Evolutionary conservation across 1,284 basidiomycete species (phyloP), one percentile per base, ranked within the genome.

Genomic region (Ceratobasidium sp.): DNA sequence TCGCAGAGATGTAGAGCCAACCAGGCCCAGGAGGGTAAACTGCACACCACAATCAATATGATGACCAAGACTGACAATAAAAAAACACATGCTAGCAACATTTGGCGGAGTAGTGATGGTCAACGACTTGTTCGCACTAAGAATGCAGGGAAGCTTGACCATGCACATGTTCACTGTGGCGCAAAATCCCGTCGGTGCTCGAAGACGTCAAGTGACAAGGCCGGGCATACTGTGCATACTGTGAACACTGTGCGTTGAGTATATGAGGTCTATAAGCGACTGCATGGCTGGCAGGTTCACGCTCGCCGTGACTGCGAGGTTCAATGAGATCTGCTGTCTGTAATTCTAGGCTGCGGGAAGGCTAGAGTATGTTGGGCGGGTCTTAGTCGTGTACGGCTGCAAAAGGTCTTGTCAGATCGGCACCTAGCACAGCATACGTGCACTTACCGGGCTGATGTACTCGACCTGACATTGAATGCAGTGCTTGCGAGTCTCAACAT

Each of bases 121-220:
- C 44, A 46, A 46, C 6, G 44, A 46, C 44, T n/a, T n/a, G 16
- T 16, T 84, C 18, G 83, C 81, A 20, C 84, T 84, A 1, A 67
- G 23, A 71, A 84, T 83, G 6, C 84, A 82, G 1, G 79, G 81
- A 64, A 96, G 86, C 81, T 91, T 91, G 38, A 96, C 93, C 50
- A 93, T 84, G 23, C 94, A 91, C 23, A 89, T 89, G 83, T 94
- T 94, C n/a, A n/a, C n/a, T n/a, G n/a, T n/a, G n/a, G n/a, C n/a
- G n/a, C n/a, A n/a, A n/a, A n/a, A n/a, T n/a, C n/a, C n/a, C n/a
- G n/a, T n/a, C n/a, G n/a, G n/a, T n/a, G n/a, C n/a, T n/a, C n/a
- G n/a, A n/a, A n/a, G n/a, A n/a, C n/a, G n/a, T n/a, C n/a, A n/a
- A n/a, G n/a, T n/a, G n/a, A n/a, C n/a, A n/a, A n/a, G n/a, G 6